Evolutionary conservation across 169 alveolate genomes (phyloP), one percentile per base, ranked within the genome.

Genomic region (Cryptosporidium felis): DNA sequence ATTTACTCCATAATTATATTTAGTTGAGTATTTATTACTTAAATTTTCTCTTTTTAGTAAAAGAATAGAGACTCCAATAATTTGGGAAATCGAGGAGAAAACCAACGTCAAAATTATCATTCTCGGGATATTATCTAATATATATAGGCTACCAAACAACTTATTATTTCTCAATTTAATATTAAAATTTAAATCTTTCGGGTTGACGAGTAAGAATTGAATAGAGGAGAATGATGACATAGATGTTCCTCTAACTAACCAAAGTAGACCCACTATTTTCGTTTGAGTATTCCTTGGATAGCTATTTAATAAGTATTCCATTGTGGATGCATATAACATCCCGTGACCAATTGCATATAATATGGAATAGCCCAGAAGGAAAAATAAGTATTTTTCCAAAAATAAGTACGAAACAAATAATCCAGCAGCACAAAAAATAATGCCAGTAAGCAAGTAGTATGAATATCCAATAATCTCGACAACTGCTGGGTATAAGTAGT

Each of bases 201-300:
- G 85, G 38, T 74, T 74, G 6, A 74, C 65, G 23, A 74, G 38
- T 32, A 36, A 36, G 38, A 47, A 40, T 34, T 74, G 85, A 5
- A 74, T 34, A 10, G 74, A 74, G 21, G 85, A 67, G 14, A 53
- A 14, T 36, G 56, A 34, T 74, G 85, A 60, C 56, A 58, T 74
- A 38, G 85, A 74, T 21, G 61, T 30, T 10, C 85, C 85, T 49
- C 85, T 74, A 23, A 49, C 34, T n/a, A 49, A 5, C 85, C 85
- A 74, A 74, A 74, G 66, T 3, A 74, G 3, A 12, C 85, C 85
- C n/a, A 56, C 41, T 53, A 74, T 74, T 12, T 53, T 74, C 23
- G 74, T 36, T 18, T 44, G 60, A 34, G 45, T 18, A 28, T 74
- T 47, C 30, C 18, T 34, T 3, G 56, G 12, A 14, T 74, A 74